phyloP scores from a whole-genome alignment of 768 basidiomycete species.

The Suillus luteus region DNA sequence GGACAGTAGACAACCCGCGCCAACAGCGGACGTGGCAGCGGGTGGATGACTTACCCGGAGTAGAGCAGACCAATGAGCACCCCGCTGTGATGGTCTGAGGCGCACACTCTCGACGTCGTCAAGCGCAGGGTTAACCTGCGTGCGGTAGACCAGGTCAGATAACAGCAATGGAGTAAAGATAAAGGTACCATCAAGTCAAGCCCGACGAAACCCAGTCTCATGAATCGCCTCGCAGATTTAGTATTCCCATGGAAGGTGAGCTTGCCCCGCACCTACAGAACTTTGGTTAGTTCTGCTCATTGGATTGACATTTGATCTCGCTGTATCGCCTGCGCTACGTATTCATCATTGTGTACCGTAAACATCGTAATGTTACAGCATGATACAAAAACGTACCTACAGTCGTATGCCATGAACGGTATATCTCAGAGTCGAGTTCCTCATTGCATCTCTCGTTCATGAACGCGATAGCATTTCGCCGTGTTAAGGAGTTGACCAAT shows the following conservation, averaged over 20 bases:
- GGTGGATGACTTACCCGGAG: conserved; percentile 63
- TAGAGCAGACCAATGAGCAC: conserved; percentile 80
- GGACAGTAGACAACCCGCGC: not conserved
- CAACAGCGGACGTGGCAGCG: not conserved
- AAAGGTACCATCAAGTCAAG: conserved; percentile 83
- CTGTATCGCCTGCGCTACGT: not conserved
- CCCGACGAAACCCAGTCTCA: conserved; percentile 93
- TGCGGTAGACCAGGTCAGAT: not conserved
- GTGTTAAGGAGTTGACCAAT: not conserved
- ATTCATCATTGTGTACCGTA: not conserved
- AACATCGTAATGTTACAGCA: not conserved
- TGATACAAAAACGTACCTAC: not conserved
- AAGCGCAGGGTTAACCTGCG: conserved; percentile 88
- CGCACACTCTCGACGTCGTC: conserved; percentile 68
- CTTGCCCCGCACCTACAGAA: conserved; percentile 79
- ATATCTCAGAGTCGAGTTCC: not conserved
- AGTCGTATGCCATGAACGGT: not conserved
- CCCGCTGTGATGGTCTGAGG: conserved; percentile 89
- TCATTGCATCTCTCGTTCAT: not conserved
- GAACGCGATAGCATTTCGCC: not conserved
- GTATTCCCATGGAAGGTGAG: conserved; percentile 94
- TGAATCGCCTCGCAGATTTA: conserved; percentile 93
- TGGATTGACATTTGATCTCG: not conserved
- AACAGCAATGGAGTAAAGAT: too few relatives aligned
- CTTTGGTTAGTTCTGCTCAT: not conserved